phyloP scores from a whole-genome alignment of 192 early-diverging fungal genomes.

The Entomortierella parvispora region DNA sequence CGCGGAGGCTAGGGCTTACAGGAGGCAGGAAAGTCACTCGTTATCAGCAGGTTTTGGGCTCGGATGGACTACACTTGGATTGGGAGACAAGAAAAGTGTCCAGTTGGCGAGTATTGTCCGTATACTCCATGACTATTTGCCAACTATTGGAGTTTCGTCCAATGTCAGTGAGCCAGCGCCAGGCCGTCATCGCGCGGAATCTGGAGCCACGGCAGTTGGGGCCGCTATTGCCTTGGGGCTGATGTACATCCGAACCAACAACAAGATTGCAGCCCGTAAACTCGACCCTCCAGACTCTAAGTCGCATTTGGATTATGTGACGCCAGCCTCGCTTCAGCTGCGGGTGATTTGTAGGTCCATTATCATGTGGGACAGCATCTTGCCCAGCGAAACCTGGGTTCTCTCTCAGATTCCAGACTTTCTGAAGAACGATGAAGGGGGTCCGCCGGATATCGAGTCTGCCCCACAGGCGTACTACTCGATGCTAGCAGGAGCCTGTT shows the following conservation, averaged over 20 bases:
- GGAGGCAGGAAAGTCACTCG: constrained; percentile 68
- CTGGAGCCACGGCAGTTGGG: constrained; percentile 67
- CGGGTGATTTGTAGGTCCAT: constrained; percentile 74
- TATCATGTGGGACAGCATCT: constrained; percentile 79
- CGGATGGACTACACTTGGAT: constrained; percentile 82
- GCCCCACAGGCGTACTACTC: constrained; percentile 70
- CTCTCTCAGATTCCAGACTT: constrained; percentile 68
- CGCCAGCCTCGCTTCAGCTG: constrained; percentile 79
- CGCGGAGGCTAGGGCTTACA: neutral
- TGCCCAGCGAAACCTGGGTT: constrained; percentile 74
- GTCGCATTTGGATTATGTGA: constrained; percentile 71
- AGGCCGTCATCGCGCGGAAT: constrained; percentile 34
- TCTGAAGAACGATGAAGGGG: constrained; percentile 47
- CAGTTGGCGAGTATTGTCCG: constrained; percentile 69
- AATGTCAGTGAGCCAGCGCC: constrained; percentile 9
- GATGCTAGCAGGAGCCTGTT: constrained; percentile 73
- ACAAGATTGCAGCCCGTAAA: constrained; percentile 68
- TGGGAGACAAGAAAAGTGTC: constrained; percentile 61
- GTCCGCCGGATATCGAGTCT: constrained; percentile 27
- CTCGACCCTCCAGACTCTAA: constrained; percentile 68
- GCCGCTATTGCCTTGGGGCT: constrained; percentile 86
- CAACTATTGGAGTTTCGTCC: constrained; percentile 56
- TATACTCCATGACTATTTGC: constrained; percentile 61
- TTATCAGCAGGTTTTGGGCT: constrained; percentile 86
- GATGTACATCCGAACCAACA: constrained; percentile 85